Percentiles rank a stretch among this genome's conserved stretches.
Conservation (phyloP, 2,329 filamentous ascomycete species). For the Alternaria metachromatica region DNA sequence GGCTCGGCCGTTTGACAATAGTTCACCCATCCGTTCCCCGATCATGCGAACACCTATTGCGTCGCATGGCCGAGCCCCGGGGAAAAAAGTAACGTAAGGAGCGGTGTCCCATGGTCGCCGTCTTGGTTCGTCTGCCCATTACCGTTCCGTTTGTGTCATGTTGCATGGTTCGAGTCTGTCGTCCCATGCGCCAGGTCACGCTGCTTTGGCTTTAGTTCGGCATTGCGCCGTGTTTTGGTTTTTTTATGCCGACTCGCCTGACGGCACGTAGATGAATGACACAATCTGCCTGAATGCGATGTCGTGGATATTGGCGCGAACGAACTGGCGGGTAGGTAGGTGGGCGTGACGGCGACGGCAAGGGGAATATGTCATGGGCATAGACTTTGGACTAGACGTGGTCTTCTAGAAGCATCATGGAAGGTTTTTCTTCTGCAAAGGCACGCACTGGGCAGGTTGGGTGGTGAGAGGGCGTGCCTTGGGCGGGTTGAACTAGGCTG, state of each 20-base stretch:
- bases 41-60: conserved; percentile 14
- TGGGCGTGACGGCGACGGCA: conserved; percentile 2
- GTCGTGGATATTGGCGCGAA: conserved; percentile 6
- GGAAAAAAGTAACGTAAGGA: conserved; percentile 13
- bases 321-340: conserved; percentile 16
- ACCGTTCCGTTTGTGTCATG: conserved; percentile 20
- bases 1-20: conserved; percentile 32
- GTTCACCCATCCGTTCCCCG: conserved; percentile 30
- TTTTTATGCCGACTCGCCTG: conserved; percentile 17
- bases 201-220: conserved; percentile 13
- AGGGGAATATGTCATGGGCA: conserved; percentile 7
- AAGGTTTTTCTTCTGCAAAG: conserved; percentile 4
- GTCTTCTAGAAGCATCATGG: conserved; percentile 24
- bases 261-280: not conserved
- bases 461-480: conserved; percentile 1
- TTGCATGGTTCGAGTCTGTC: conserved; percentile 10
- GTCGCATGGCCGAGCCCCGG: conserved; percentile 15
- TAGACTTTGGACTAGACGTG: not conserved
- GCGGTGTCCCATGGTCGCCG: conserved; percentile 1
- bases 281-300: conserved; percentile 22
- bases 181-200: conserved; percentile 16
- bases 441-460: conserved; percentile 1
- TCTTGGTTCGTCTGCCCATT: not conserved
- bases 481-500: conserved; percentile 13
- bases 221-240: conserved; percentile 10